Evolutionary conservation across 2,329 filamentous ascomycete species (phyloP).

Genomic region (Scytalidium sp.): DNA sequence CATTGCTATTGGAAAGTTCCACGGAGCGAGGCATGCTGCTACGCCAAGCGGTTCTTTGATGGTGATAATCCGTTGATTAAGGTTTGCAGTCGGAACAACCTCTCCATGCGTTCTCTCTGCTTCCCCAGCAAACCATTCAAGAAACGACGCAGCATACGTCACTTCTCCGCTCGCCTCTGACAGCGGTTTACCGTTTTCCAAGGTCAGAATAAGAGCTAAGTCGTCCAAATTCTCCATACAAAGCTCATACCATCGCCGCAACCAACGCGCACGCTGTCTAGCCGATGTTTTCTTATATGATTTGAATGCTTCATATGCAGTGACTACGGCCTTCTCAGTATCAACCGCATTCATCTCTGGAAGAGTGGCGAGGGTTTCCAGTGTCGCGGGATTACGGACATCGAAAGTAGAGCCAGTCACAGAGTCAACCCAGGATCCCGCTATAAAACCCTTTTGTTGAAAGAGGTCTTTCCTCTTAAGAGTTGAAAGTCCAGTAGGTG

Average conservation of each 20-base stretch:
- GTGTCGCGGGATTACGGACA: conserved; percentile 77
- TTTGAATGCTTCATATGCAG: conserved; percentile 70
- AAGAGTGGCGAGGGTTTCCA: conserved; percentile 72
- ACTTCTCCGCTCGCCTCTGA: conserved; percentile 57
- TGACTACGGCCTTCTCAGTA: conserved; percentile 72
- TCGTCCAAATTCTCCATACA: conserved; percentile 73
- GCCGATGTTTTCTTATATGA: conserved; percentile 66
- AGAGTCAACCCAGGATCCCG: conserved; percentile 83
- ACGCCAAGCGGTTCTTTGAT: conserved; percentile 19
- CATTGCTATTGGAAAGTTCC: conserved; percentile 55
- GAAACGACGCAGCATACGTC: conserved; percentile 55
- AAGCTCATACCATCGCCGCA: conserved; percentile 75
- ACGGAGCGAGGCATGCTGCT: conserved; percentile 14
- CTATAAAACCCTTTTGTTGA: conserved; percentile 73
- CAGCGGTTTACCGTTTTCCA: conserved; percentile 67
- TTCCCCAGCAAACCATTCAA: conserved; percentile 59
- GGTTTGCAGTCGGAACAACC: conserved; percentile 6
- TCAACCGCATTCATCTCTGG: conserved; percentile 78
- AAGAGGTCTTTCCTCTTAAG: no score
- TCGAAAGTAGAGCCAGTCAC: conserved; percentile 86
- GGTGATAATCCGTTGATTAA: conserved; percentile 10
- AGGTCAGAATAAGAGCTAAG: conserved; percentile 66
- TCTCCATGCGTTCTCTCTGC: conserved; percentile 14
- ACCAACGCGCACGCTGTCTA: conserved; percentile 66
- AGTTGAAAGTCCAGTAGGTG: no score